Evolutionary conservation across 2,329 filamentous ascomycete species (phyloP), one percentile per base, ranked within the genome.

Genomic region (Ophiostoma novo-ulmi): DNA sequence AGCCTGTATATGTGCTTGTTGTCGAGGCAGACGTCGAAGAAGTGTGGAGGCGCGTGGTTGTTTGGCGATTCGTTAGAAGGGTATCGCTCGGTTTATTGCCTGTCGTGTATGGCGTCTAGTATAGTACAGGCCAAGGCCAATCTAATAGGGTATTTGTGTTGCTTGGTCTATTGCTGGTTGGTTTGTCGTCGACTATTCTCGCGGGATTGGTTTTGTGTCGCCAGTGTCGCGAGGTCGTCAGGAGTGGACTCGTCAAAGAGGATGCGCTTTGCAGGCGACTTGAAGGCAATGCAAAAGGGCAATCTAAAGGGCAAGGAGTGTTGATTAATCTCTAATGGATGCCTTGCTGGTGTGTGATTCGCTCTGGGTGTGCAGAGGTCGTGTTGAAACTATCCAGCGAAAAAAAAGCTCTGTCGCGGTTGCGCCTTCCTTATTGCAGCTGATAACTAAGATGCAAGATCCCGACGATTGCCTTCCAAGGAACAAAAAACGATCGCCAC

Each of bases 401-500:
- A 48, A 58, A 10, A 55, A 22, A n/a, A 58, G n/a, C 6, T 6
- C 11, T 26, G 52, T 58, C 52, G 52, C 52, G 13, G 17, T 17
- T 26, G 22, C 17, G 44, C 20, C 20, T 48, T 48, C 14, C 44
- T 39, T 13, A 13, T 31, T 44, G 39, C 39, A 44, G 39, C 39
- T 44, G 39, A 10, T 44, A 41, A 11, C 39, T 11, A 31, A 31
- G 31, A 31, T 31, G 10, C 52, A 58, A 58, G 22, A 48, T 26
- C 44, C 44, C 44, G 44, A 48, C 14, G 44, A 39, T 31, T 41
- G 31, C 13, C 20, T 52, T 52, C 17, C 11, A 65, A 36, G 22
- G 20, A 63, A 26, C n/a, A 65, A 65, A 64, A 69, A 65, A 31
- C 39, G 63, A 58, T 65, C 63, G 63, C 63, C 63, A 65, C 63